These are phyloP conservation scores for Candida ficus DNA, from an alignment of 805 yeast species.

Conservation along the genomic window DNA sequence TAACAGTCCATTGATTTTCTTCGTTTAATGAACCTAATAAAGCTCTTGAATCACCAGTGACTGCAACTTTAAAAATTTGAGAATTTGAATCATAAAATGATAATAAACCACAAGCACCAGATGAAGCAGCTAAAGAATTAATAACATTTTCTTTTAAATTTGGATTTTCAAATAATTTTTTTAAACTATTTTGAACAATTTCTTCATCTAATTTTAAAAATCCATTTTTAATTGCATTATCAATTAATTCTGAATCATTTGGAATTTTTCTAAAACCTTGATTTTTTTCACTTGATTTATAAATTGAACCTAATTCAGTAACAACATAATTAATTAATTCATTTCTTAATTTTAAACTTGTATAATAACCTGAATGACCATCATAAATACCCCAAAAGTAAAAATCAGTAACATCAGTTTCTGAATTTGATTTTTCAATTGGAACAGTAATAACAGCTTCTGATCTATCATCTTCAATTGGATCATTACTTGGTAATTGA, in stretches of 20 bases:
- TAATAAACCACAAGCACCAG: slow-evolving; percentile 91
- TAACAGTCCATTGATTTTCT: slow-evolving; percentile 77
- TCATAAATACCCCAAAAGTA: slow-evolving; percentile 94
- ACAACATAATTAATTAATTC: slow-evolving; percentile 74
- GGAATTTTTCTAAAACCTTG: slow-evolving; percentile 54
- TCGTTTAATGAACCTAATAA: slow-evolving; percentile 68
- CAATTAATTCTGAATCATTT: slow-evolving; percentile 61
- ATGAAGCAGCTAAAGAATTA: slow-evolving; percentile 83
- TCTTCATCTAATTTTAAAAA: slow-evolving; percentile 82
- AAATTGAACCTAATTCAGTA: slow-evolving; percentile 63
- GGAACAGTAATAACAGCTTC: slow-evolving; percentile 78
- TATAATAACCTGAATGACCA: slow-evolving; percentile 97
- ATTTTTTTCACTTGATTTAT: slow-evolving; percentile 45
- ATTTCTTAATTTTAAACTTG: slow-evolving; percentile 80
- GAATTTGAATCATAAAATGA: slow-evolving; percentile 80
- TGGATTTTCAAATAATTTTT: slow-evolving; percentile 62
- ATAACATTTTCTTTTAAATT: slow-evolving; percentile 49
- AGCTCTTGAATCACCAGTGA: slow-evolving; percentile 95
- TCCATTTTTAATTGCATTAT: slow-evolving; percentile 75
- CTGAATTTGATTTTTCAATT: slow-evolving; percentile 26
- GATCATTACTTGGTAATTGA: slow-evolving; percentile 86
- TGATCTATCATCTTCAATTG: slow-evolving; percentile 90
- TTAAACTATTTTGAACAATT: slow-evolving; percentile 71
- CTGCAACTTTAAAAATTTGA: slow-evolving; percentile 76
- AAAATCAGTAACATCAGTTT: slow-evolving; percentile 52